Percentiles rank a stretch among this genome's conserved stretches.
phyloP scores from a whole-genome alignment of 208 protist species.

The Crithidia sp. region DNA sequence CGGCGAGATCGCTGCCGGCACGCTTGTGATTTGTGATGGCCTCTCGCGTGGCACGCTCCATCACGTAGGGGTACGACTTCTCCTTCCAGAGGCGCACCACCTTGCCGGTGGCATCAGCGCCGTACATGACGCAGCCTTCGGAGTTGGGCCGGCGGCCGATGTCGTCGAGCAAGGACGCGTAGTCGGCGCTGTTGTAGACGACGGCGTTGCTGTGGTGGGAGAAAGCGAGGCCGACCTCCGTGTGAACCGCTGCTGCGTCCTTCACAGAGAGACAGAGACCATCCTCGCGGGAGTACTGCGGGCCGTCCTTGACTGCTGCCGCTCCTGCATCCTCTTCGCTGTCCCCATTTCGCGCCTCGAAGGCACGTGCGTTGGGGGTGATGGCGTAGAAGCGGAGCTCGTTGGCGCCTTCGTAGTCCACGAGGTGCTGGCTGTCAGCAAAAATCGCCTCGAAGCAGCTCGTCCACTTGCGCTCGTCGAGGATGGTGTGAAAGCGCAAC shows the following conservation, averaged over 20 bases:
- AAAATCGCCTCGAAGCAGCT: slow-evolving; percentile 63
- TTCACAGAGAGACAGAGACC: slow-evolving; percentile 38
- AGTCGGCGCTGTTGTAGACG: slow-evolving; percentile 28
- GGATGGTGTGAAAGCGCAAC: slow-evolving; percentile 29
- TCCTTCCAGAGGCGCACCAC: slow-evolving; percentile 63
- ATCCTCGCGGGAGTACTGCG: slow-evolving; percentile 11
- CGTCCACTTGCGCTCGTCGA: slow-evolving; percentile 38
- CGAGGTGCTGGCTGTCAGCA: slow-evolving; percentile 48
- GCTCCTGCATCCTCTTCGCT: background rate
- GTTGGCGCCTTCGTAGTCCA: slow-evolving; percentile 42
- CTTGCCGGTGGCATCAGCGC: slow-evolving; percentile 28
- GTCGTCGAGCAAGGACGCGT: slow-evolving; percentile 32
- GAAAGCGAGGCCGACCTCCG: slow-evolving; percentile 40
- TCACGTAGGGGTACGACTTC: slow-evolving; percentile 53
- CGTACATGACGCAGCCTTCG: slow-evolving; percentile 72
- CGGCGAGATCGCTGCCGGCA: slow-evolving; percentile 34
- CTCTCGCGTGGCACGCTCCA: slow-evolving; percentile 70
- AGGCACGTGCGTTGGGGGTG: slow-evolving; percentile 23
- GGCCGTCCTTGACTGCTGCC: background rate
- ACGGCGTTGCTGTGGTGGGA: slow-evolving; percentile 17
- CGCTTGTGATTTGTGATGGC: slow-evolving; percentile 54
- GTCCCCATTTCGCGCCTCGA: background rate
- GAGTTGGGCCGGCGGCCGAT: slow-evolving; percentile 47
- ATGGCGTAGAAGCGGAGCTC: slow-evolving; percentile 61
- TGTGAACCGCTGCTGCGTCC: slow-evolving; percentile 24